These are phyloP conservation scores for Auricularia sp. DNA, from an alignment of 768 basidiomycete species.

Conservation along the genomic window DNA sequence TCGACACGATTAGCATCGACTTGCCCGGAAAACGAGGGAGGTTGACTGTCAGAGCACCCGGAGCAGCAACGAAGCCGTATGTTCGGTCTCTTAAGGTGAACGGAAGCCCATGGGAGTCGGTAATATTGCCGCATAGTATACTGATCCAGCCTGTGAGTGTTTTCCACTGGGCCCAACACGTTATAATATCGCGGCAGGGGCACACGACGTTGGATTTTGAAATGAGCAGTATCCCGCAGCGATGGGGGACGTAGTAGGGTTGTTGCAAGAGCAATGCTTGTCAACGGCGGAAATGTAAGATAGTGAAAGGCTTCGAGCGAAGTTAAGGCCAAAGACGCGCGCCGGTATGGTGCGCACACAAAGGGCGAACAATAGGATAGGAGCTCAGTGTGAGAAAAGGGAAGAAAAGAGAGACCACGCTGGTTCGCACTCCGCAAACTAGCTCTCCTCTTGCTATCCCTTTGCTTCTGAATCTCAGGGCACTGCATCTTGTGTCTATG, in stretches of 20 bases:
- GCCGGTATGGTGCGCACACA: too few species aligned
- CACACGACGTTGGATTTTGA: slow-evolving; percentile 42
- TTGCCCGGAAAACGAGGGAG: slow-evolving; percentile 33
- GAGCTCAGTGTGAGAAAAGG: too few species aligned
- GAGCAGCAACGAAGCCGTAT: slow-evolving; percentile 50
- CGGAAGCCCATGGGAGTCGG: slow-evolving; percentile 30
- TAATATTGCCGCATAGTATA: slow-evolving; percentile 40
- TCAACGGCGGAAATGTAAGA: too few species aligned
- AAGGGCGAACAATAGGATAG: too few species aligned
- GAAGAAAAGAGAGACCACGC: too few species aligned
- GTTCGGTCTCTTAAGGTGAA: slow-evolving; percentile 51
- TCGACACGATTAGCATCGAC: slow-evolving; percentile 42
- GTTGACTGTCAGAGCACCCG: slow-evolving; percentile 44
- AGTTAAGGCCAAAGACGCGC: too few species aligned
- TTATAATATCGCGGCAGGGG: slow-evolving; percentile 42
- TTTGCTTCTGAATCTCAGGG: too few species aligned
- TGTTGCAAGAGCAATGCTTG: too few species aligned
- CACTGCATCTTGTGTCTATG: too few species aligned
- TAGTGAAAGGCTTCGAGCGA: too few species aligned
- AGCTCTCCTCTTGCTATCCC: too few species aligned
- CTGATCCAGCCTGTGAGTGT: not conserved
- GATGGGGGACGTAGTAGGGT: slow-evolving; percentile 24
- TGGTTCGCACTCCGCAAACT: too few species aligned
- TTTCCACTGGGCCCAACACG: not conserved
- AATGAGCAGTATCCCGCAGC: slow-evolving; percentile 45